These are phyloP conservation scores for Gymnopilus junonius DNA, from an alignment of 768 basidiomycete species.

Conservation along the genomic window DNA sequence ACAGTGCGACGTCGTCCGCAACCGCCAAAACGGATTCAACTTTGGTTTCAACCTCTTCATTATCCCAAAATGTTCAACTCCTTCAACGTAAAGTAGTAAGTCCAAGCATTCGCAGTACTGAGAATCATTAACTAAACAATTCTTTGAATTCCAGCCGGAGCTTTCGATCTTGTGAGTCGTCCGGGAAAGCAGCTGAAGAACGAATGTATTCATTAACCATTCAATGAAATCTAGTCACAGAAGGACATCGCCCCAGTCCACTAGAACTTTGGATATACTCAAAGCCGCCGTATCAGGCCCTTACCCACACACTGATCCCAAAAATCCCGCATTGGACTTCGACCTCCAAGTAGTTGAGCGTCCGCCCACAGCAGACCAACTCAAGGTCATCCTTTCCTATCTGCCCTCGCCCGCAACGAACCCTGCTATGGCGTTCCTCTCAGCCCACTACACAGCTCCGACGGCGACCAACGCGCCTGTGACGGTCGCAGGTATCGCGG, in stretches of 20 bases:
- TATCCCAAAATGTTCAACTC: conserved; percentile 38
- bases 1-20: background rate
- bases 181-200: too few species aligned
- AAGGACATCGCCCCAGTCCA: conserved; percentile 67
- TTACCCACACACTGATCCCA: conserved; percentile 57
- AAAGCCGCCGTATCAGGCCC: conserved; percentile 60
- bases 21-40: conserved; percentile 61
- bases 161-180: conserved; percentile 67
- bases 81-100: conserved; percentile 41
- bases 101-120: background rate
- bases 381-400: conserved; percentile 69
- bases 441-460: conserved; percentile 60
- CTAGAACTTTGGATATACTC: conserved; percentile 61
- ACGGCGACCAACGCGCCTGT: conserved; percentile 41
- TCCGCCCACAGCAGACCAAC: conserved; percentile 68
- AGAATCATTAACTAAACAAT: background rate
- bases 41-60: conserved; percentile 54
- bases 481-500: conserved; percentile 47
- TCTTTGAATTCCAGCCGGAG: conserved; percentile 44
- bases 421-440: conserved; percentile 55
- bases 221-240: conserved; percentile 57
- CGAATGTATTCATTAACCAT: too few species aligned
- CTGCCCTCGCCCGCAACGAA: conserved; percentile 44
- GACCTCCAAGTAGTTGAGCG: conserved; percentile 74
- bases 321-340: conserved; percentile 62